Evolutionary conservation across 176 grass and related monocot genomes (phyloP).

Genomic region (Bothriochloa decipiens): DNA sequence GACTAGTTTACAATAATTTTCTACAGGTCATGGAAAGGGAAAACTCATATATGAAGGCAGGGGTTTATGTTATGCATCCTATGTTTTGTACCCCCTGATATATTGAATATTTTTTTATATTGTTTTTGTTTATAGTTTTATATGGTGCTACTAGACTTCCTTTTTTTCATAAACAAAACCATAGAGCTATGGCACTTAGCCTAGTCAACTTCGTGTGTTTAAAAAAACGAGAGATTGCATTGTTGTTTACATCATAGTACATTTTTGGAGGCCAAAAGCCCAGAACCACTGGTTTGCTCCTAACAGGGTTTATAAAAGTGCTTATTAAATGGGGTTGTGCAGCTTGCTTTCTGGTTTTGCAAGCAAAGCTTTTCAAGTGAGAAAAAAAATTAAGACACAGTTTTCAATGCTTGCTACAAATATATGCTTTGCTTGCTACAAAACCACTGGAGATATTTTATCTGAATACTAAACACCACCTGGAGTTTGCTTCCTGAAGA

Average conservation of each 20-base stretch:
- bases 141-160: background rate
- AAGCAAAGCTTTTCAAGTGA: background rate
- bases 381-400: background rate
- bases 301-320: background rate
- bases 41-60: background rate
- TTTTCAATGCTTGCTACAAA: background rate
- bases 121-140: background rate
- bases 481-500: background rate
- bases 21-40: background rate
- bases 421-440: background rate
- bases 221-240: background rate
- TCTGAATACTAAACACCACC: background rate
- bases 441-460: background rate
- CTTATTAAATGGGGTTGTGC: conserved; percentile 14
- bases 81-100: background rate
- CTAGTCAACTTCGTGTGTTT: background rate
- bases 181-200: background rate
- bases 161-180: background rate
- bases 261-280: background rate
- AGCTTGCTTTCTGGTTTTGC: background rate
- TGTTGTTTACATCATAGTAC: background rate
- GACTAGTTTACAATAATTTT: background rate
- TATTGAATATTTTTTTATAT: background rate
- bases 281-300: background rate
- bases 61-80: background rate